Evolutionary conservation across 805 yeast species (phyloP).

Genomic region (Kazachstania africana): DNA sequence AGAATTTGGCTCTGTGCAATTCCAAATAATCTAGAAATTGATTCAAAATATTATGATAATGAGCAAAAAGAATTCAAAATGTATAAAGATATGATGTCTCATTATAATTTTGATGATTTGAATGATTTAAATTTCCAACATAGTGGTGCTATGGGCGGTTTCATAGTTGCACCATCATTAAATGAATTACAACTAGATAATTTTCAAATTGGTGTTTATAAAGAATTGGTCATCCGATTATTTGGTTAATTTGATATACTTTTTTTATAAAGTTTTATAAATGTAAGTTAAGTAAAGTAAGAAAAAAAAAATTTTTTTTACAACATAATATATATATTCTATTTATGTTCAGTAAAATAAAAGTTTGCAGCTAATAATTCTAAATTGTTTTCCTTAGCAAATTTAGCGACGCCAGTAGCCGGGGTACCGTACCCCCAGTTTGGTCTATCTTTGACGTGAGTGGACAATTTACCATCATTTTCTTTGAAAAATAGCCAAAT

Average conservation of each 20-base stretch:
- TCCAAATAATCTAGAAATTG: slow-evolving; percentile 24
- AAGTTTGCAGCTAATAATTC: slow-evolving; percentile 67
- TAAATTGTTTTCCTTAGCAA: slow-evolving; percentile 50
- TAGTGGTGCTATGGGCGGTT: slow-evolving; percentile 3
- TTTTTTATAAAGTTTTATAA: neutral
- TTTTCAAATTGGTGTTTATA: slow-evolving; percentile 28
- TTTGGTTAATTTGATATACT: too few relatives aligned
- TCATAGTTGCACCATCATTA: slow-evolving; percentile 19
- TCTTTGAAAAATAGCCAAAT: slow-evolving; percentile 3
- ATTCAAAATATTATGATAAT: slow-evolving; percentile 21
- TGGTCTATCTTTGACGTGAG: slow-evolving; percentile 18
- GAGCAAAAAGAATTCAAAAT: slow-evolving; percentile 22
- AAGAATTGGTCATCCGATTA: slow-evolving; percentile 22
- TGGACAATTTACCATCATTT: slow-evolving; percentile 15
- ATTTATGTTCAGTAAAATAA: slow-evolving; percentile 56
- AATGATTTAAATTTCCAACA: slow-evolving; percentile 11
- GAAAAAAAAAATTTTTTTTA: too few relatives aligned
- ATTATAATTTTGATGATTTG: slow-evolving; percentile 17
- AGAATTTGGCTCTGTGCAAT: slow-evolving; percentile 81
- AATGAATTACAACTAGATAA: slow-evolving; percentile 23
- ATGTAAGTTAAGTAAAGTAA: neutral
- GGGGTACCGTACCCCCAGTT: slow-evolving; percentile 78
- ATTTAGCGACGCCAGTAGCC: slow-evolving; percentile 67
- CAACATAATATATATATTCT: too few relatives aligned
- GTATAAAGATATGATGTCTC: slow-evolving; percentile 27